Conservation (phyloP, 495 filamentous ascomycete genomes). For the Talaromyces trachyspermus region DNA sequence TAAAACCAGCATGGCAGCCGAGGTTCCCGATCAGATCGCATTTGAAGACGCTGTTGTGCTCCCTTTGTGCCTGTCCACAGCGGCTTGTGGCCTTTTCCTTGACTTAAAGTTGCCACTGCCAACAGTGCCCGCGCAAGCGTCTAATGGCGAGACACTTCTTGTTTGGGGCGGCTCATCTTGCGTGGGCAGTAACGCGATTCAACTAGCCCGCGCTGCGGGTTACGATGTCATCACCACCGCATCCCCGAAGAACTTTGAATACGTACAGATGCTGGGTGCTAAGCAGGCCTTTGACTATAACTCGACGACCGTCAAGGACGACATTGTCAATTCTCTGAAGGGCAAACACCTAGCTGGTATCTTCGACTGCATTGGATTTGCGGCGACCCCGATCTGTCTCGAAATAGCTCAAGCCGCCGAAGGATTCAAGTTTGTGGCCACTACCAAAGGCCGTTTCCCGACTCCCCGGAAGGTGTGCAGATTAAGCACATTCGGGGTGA, state of each 20-base stretch:
- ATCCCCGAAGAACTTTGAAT: conserved; percentile 33
- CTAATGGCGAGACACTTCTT: conserved; percentile 14
- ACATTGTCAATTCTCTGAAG: background rate
- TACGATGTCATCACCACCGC: conserved; percentile 40
- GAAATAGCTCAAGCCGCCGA: background rate
- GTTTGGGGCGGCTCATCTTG: conserved; percentile 45
- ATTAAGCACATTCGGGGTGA: background rate
- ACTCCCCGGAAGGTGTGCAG: background rate
- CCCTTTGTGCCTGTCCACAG: conserved; percentile 27
- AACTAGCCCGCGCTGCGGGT: conserved; percentile 31
- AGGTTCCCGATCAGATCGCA: conserved; percentile 26
- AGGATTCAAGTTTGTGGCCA: background rate
- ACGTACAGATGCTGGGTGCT: conserved; percentile 37
- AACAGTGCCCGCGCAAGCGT: conserved; percentile 8
- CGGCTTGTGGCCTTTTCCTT: conserved; percentile 14
- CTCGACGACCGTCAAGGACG: conserved; percentile 23
- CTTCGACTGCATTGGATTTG: conserved; percentile 1
- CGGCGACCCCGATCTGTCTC: background rate
- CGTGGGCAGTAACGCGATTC: conserved; percentile 33
- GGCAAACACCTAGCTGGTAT: background rate
- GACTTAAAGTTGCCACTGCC: background rate
- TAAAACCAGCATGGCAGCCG: conserved; percentile 14
- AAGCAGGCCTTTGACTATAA: conserved; percentile 38
- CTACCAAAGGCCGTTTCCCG: conserved; percentile 8
- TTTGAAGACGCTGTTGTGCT: conserved; percentile 36